A percentile compares a stretch with the other conserved stretches of the same genome.
phyloP scores from a whole-genome alignment of 2,329 filamentous ascomycete genomes.

The Catunica adiposa region DNA sequence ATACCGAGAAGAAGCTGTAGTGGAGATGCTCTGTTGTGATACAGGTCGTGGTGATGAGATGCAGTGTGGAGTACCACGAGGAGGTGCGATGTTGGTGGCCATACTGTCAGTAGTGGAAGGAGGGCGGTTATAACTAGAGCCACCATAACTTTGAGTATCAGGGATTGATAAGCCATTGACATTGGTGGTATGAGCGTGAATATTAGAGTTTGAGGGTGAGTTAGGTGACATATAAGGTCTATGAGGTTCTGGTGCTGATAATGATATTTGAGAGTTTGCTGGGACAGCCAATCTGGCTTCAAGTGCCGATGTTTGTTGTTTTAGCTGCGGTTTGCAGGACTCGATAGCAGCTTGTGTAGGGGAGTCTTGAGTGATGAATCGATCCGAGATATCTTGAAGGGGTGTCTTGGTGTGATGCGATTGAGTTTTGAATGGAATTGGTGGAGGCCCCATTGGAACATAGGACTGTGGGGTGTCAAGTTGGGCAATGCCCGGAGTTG shows the following conservation, averaged over 20 bases:
- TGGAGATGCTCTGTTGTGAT: conserved; percentile 38
- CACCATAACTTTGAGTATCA: conserved; percentile 38
- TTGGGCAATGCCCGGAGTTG: conserved; percentile 1
- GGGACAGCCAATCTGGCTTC: not conserved
- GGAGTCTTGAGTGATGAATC: conserved; percentile 20
- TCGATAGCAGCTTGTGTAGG: not conserved
- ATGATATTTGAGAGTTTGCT: not conserved
- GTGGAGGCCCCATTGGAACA: conserved; percentile 23
- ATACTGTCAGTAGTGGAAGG: conserved; percentile 6
- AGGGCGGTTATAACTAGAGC: conserved; percentile 22
- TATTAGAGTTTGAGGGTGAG: not conserved
- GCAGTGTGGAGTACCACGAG: not conserved
- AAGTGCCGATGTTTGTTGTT: not conserved
- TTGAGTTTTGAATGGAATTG: conserved; percentile 25
- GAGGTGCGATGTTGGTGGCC: conserved; percentile 24
- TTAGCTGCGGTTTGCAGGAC: not conserved
- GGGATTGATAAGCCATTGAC: conserved; percentile 27
- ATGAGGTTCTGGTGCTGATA: not conserved
- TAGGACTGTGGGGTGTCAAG: conserved; percentile 16
- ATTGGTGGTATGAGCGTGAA: not conserved
- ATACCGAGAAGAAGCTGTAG: conserved; percentile 32
- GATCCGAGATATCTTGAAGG: conserved; percentile 30
- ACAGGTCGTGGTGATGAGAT: conserved; percentile 27
- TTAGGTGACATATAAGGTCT: not conserved
- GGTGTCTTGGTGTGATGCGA: conserved; percentile 12